Conservation (phyloP, 441 rosid species). For the Pelargonium myrrhifolium region DNA sequence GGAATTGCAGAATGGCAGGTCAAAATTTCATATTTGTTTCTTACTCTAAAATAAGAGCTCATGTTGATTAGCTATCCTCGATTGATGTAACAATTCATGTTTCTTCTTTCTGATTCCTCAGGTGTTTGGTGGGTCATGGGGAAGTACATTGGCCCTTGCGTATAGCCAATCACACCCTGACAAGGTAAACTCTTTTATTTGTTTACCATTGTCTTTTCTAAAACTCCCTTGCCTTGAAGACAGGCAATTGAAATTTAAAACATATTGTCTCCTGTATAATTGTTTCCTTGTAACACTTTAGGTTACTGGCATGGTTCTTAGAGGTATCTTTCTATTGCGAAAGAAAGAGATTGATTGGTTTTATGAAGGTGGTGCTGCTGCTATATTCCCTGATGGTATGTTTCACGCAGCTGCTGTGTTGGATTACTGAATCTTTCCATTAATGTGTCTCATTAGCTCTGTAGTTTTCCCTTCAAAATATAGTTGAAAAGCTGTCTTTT, state of each 20-base stretch:
- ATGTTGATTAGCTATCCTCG: conserved; percentile 2
- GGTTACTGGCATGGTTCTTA: conserved; percentile 85
- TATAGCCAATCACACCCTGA: conserved; percentile 81
- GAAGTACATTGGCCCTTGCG: conserved; percentile 82
- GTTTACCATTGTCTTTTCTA: conserved; percentile 10
- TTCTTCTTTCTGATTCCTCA: conserved; percentile 21
- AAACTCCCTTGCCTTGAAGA: conserved; percentile 11
- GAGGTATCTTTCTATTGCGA: conserved; percentile 86
- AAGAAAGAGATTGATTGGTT: conserved; percentile 98
- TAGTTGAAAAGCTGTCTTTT: background rate
- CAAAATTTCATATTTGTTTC: conserved; percentile 7
- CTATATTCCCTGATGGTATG: conserved; percentile 90
- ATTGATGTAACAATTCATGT: conserved; percentile 2
- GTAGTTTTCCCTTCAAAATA: background rate
- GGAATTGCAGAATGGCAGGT: conserved; percentile 92
- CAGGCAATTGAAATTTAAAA: background rate
- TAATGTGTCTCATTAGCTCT: background rate
- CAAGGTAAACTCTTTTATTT: conserved; percentile 40
- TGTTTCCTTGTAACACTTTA: conserved; percentile 19
- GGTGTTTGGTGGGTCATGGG: conserved; percentile 99
- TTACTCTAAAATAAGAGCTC: conserved; percentile 5
- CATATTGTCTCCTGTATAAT: conserved; percentile 1
- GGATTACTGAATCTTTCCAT: conserved; percentile 7
- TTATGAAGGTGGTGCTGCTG: conserved; percentile 93
- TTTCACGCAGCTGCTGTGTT: conserved; percentile 10